Evolutionary conservation across 768 basidiomycete genomes (phyloP), one percentile per base, ranked within the genome.

Genomic region (Phallus indusiatus): DNA sequence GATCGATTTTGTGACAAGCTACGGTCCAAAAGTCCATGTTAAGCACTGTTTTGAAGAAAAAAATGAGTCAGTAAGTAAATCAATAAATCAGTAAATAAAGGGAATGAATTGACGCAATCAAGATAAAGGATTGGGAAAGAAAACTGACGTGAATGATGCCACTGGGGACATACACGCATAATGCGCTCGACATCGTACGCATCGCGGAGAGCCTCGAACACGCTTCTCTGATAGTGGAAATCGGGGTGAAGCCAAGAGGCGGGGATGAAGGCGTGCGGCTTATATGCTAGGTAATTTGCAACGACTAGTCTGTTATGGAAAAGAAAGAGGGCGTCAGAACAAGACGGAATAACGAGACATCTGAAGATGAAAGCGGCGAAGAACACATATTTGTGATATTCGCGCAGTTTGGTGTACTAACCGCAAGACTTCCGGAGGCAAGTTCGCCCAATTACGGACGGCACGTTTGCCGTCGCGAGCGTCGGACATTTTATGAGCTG

Each of bases 101-200:
- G 18, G 37, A 56, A 51, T 61, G 35, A 61, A 55, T 20, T 18
- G 42, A 11, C 17, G 21, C 24, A 49, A 16, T 5, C 14, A 49
- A 16, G 21, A 17, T n/a, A n/a, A 22, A 50, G 35, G 21, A 35
- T 17, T 49, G 28, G 51, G 33, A 34, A 33, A 47, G 22, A 22
- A 24, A 22, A 24, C 60, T 49, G 12, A 61, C 60, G 60, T 21
- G 60, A 54, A 24, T 36, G n/a, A 33, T 61, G 48, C 60, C 60
- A 61, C 18, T 55, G 55, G 10, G 60, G 60, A 46, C 60, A 61
- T 20, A 61, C 60, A 33, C 35, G 34, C 54, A 61, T 56, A 46
- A 61, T 16, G 49, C 51, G 48, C 49, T 59, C 49, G 34, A 59
- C 33, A 59, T 59, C 57, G 28, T 59, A 22, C 7, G 57, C 57